phyloP scores from a whole-genome alignment of 106 monocot species.

The Vanilla planifolia region DNA sequence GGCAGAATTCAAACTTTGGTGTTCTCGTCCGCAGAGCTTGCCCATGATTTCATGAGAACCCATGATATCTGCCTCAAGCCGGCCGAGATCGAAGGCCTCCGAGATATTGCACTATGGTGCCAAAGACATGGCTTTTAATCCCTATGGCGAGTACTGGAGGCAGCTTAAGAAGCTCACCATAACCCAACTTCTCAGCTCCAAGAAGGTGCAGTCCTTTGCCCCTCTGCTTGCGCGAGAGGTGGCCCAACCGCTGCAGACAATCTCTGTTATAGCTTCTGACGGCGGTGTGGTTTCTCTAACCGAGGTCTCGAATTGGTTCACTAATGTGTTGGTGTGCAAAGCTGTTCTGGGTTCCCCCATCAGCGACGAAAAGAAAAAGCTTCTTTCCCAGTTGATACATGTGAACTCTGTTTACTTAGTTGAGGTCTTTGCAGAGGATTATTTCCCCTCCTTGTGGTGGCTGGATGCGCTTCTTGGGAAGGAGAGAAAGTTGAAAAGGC shows the following conservation, averaged over 20 bases:
- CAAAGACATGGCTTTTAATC: neutral
- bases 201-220: neutral
- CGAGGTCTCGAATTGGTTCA: neutral
- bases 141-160: constrained; percentile 1
- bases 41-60: constrained; percentile 4
- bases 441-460: neutral
- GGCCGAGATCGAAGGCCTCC: neutral
- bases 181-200: neutral
- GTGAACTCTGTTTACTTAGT: too few species aligned
- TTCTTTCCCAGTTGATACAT: neutral
- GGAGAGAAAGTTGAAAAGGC: neutral
- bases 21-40: constrained; percentile 11
- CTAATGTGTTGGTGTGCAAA: neutral
- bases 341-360: neutral
- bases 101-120: neutral
- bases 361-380: neutral
- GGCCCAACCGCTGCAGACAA: neutral
- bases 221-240: neutral
- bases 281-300: neutral
- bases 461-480: neutral
- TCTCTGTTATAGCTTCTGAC: neutral
- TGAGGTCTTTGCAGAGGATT: neutral
- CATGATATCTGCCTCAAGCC: neutral
- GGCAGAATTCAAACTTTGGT: constrained; percentile 16
- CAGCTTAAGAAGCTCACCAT: neutral